Base-by-base conservation (phyloP, 2,329 filamentous ascomycete species). In the Chrysoporthe deuterocubensis region DNA sequence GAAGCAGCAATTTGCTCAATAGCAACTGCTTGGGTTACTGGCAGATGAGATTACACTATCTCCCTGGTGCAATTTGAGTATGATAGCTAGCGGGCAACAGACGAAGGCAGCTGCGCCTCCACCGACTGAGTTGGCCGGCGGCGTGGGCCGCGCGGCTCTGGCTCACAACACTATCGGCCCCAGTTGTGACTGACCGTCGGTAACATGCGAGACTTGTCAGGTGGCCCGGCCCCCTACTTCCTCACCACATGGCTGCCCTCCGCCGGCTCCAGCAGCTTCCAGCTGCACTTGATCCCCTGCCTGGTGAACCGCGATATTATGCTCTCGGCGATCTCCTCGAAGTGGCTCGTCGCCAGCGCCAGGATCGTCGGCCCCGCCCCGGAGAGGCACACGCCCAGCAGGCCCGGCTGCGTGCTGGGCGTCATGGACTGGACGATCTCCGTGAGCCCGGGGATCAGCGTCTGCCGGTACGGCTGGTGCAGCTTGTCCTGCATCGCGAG, bases 401-500 rank as follows among this genome's bases (percentile, higher is more conserved):
- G 88, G 6, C 96, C 96, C 1, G 92, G 90, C 77, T 97, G 93
- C 5, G 91, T 91, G 75, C 88, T 87, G 40, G 95, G 96, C 13
- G 92, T 97, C 83, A 98, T 94, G 69, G 91, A 95, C 78, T 93
- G 89, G 64, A 99, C 89, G 65, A 99, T 95, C 77, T 97, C 92
- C 18, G 92, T 91, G 67, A 99, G 85, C 0, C 95, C 96, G 1
- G 96, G 96, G 73, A 99, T 97, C 70, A 99, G 87, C 2, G 87
- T 91, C 80, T 96, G 91, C 65, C 96, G 91, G 83, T 99, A 98
- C 56, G 94, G 96, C 80, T 99, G 96, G 82, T 99, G 96, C 70
- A 99, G 89, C 81, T 94, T 97, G 83, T 99, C 96, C 81, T 98
- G 96, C 96, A 99, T 99, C 59, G 94, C 95, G 60, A 96, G 89